Conservation (phyloP, 306 rosid genomes). For the Glycine soja region DNA sequence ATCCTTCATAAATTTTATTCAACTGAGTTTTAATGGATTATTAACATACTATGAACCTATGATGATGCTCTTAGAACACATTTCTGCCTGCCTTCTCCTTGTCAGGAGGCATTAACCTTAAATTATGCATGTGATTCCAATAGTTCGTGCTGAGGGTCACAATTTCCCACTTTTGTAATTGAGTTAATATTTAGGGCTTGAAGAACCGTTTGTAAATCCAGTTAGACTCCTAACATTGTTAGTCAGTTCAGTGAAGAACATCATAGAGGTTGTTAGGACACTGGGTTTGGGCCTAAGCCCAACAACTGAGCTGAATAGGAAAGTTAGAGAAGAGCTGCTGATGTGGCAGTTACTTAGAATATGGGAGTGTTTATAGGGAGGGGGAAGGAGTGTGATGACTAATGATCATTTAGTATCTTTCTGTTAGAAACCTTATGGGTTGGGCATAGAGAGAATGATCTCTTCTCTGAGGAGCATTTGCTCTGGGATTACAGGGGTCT, state of each 20-base stretch:
- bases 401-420: too few relatives aligned
- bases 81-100: background rate
- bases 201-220: background rate
- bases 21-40: background rate
- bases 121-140: conserved; percentile 1
- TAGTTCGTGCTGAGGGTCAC: background rate
- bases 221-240: conserved; percentile 4
- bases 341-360: too few relatives aligned
- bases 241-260: conserved; percentile 8
- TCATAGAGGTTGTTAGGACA: background rate
- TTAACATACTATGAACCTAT: background rate
- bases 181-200: conserved; percentile 24
- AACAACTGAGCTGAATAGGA: too few relatives aligned
- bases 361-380: too few relatives aligned
- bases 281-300: too few relatives aligned
- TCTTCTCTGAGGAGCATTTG: too few relatives aligned
- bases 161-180: conserved; percentile 6
- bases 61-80: background rate
- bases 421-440: too few relatives aligned
- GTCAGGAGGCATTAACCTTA: background rate
- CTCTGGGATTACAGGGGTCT: too few relatives aligned
- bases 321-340: too few relatives aligned
- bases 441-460: too few relatives aligned
- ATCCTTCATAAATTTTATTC: conserved; percentile 3
- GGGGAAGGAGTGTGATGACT: too few relatives aligned